Conservation (phyloP, 1,139 yeast species). For the Yamadazyma spencermartinsiae region DNA sequence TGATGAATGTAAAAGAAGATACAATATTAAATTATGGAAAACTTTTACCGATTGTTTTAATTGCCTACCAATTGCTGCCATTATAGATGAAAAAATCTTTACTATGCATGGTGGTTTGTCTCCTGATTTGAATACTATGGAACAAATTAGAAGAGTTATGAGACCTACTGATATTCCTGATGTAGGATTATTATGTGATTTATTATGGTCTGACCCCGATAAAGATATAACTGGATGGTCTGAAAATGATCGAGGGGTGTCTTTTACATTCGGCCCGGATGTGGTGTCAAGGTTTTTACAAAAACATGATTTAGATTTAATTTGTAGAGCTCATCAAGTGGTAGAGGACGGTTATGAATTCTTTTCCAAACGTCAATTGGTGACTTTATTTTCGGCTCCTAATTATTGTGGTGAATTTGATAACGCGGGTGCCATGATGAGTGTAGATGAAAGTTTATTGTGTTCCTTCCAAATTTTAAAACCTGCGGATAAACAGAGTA, state of each 20-base stretch:
- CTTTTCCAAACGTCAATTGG: constrained; percentile 92
- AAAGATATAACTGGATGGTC: constrained; percentile 98
- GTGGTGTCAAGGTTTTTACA: constrained; percentile 92
- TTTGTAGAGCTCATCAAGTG: constrained; percentile 98
- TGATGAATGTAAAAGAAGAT: constrained; percentile 94
- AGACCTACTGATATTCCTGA: constrained; percentile 99
- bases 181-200: constrained; percentile 91
- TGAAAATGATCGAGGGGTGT: constrained; percentile 97
- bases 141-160: constrained; percentile 97
- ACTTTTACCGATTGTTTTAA: constrained; percentile 91
- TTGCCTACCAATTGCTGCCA: constrained; percentile 91
- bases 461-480: constrained; percentile 97
- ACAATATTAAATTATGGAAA: constrained; percentile 93
- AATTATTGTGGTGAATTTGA: constrained; percentile 98
- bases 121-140: constrained; percentile 96
- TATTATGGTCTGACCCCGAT: constrained; percentile 98
- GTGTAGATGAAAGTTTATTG: constrained; percentile 91
- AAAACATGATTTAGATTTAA: constrained; percentile 95
- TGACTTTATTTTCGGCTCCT: constrained; percentile 93
- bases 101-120: constrained; percentile 99
- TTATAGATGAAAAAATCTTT: constrained; percentile 94
- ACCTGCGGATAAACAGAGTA: constrained; percentile 90
- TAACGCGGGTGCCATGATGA: constrained; percentile 99
- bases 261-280: constrained; percentile 96
- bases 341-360: constrained; percentile 99